Percentiles rank a stretch among this genome's conserved stretches.
Conservation (phyloP, 768 basidiomycete species). For the Lentinus tigrinus region DNA sequence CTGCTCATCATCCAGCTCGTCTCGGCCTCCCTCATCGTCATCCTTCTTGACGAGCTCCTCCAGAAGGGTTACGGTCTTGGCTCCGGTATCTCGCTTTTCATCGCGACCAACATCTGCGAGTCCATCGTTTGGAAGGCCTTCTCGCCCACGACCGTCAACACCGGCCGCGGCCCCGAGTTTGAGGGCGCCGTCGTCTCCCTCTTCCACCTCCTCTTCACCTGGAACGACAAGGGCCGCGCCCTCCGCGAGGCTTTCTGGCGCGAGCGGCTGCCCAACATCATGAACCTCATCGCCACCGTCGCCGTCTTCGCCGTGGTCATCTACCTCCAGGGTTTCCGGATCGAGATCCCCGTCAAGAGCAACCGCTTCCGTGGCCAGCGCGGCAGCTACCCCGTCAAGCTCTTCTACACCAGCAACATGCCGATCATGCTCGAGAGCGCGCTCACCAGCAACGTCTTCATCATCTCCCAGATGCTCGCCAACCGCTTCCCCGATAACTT, state of each 20-base stretch:
- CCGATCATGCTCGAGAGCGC: constrained; percentile 99
- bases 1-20: constrained; percentile 95
- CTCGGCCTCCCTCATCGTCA: constrained; percentile 92
- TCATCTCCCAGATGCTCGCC: constrained; percentile 94
- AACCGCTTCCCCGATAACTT: constrained; percentile 89
- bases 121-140: constrained; percentile 99
- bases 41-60: constrained; percentile 96
- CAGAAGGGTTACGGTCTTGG: constrained; percentile 99
- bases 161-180: constrained; percentile 96
- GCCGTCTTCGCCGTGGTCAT: constrained; percentile 93
- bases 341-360: constrained; percentile 98
- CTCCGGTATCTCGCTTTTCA: constrained; percentile 97
- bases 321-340: constrained; percentile 98
- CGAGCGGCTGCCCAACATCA: constrained; percentile 93
- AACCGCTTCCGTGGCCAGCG: constrained; percentile 96
- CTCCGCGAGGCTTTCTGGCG: constrained; percentile 98
- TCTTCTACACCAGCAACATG: constrained; percentile 99
- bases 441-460: constrained; percentile 90
- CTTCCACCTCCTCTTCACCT: constrained; percentile 97
- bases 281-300: constrained; percentile 94
- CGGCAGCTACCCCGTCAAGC: constrained; percentile 93
- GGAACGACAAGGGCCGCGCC: constrained; percentile 97
- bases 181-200: constrained; percentile 95
- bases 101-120: constrained; percentile 99
- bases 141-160: constrained; percentile 97